Conservation (phyloP, 148 eudicot species). For the Rhododendron henanense region DNA sequence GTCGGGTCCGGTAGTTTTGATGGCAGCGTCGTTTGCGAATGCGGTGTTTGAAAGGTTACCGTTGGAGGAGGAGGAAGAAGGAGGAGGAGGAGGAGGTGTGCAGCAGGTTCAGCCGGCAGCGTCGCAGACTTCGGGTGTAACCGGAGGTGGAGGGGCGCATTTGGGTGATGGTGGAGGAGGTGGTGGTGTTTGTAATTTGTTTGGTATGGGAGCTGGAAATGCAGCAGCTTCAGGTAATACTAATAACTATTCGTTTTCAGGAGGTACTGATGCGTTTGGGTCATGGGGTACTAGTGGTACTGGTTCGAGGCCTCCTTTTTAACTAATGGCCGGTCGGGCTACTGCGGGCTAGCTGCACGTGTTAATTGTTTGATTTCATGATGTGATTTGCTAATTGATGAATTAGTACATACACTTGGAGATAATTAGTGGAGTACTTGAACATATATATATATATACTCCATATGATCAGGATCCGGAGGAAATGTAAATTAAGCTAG, state of each 20-base stretch:
- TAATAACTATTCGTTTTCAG: conserved; percentile 6
- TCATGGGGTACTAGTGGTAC: not conserved
- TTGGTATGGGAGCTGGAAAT: not conserved
- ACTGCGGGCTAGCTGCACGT: not conserved
- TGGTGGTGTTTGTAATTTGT: not conserved
- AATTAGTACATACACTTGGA: not conserved
- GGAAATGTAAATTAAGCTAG: not conserved
- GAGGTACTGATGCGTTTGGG: conserved; percentile 3
- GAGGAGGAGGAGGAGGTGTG: not conserved
- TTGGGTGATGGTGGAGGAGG: not conserved
- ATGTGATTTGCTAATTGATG: not conserved
- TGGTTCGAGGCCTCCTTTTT: conserved; percentile 13
- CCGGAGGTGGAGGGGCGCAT: conserved; percentile 5
- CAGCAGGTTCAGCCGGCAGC: conserved; percentile 9
- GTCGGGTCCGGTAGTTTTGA: conserved; percentile 14
- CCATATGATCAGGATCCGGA: not conserved
- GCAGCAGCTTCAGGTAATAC: not conserved
- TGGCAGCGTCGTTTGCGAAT: conserved; percentile 13
- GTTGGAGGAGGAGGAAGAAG: conserved; percentile 7
- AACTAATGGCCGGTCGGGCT: not conserved
- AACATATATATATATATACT: no score
- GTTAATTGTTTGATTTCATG: not conserved
- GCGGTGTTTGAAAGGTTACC: conserved; percentile 12
- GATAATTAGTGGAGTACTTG: not conserved
- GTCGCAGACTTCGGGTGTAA: not conserved